These are phyloP conservation scores for Volvox africanus DNA, from an alignment of 139 green algal species.

Conservation along the genomic window DNA sequence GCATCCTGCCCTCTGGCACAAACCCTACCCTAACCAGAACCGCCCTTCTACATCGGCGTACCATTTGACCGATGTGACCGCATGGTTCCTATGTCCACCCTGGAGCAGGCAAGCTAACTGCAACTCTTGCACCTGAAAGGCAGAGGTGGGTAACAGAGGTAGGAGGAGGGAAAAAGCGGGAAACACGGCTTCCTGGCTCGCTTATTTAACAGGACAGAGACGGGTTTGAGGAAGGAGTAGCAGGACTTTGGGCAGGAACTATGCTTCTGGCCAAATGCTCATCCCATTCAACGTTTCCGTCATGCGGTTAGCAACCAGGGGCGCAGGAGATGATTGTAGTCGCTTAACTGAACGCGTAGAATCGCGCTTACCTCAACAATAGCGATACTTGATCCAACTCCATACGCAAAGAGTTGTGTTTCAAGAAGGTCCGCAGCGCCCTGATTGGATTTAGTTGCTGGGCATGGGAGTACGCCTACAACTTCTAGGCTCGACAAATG, in stretches of 20 bases:
- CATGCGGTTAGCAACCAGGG: no score
- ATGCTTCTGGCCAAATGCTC: no score
- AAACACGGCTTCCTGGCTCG: no score
- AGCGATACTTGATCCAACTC: slow-evolving; percentile 62
- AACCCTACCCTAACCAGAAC: no score
- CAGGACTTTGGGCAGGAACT: no score
- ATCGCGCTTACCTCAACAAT: slow-evolving; percentile 53
- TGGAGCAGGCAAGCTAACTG: slow-evolving; percentile 70
- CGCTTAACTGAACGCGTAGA: no score
- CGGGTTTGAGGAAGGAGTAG: no score
- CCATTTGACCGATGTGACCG: slow-evolving; percentile 82
- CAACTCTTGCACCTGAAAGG: slow-evolving; percentile 68
- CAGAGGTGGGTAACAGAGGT: neutral
- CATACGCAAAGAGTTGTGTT: slow-evolving; percentile 80
- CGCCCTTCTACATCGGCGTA: slow-evolving; percentile 41
- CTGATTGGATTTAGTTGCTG: slow-evolving; percentile 61
- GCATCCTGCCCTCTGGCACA: no score
- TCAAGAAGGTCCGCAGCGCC: slow-evolving; percentile 70
- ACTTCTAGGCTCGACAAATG: neutral
- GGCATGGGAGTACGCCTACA: slow-evolving; percentile 58
- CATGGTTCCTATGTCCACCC: slow-evolving; percentile 68
- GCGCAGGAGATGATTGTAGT: no score
- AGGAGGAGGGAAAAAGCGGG: no score
- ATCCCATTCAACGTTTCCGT: no score
- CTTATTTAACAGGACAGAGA: no score